Conservation (phyloP, 192 early-diverging fungal genomes). For the Glomus cerebriforme region DNA sequence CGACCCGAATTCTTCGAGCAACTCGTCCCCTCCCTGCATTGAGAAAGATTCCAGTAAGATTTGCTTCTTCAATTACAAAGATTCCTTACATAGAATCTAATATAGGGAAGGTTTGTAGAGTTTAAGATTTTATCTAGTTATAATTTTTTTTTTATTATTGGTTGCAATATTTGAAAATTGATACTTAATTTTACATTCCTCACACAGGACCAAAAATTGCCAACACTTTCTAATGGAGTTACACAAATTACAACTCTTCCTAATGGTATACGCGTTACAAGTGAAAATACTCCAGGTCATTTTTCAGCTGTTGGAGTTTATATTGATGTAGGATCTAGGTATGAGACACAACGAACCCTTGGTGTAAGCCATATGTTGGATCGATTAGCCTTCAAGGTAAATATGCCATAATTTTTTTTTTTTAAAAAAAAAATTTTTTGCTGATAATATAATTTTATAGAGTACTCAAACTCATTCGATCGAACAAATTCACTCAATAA, state of each 20-base stretch:
- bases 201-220: neutral
- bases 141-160: neutral
- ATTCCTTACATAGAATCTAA: neutral
- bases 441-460: slow-evolving; percentile 33
- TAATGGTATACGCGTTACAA: slow-evolving; percentile 88
- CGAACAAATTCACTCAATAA: slow-evolving; percentile 68
- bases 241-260: slow-evolving; percentile 74
- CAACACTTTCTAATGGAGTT: neutral
- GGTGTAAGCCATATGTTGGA: slow-evolving; percentile 89
- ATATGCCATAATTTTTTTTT: neutral
- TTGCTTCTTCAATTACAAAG: neutral
- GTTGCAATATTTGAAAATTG: neutral
- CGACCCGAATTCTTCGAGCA: neutral
- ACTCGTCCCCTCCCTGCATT: neutral
- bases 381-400: slow-evolving; percentile 90
- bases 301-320: slow-evolving; percentile 90
- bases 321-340: slow-evolving; percentile 87
- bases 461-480: slow-evolving; percentile 70
- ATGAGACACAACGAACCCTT: slow-evolving; percentile 68
- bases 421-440: neutral
- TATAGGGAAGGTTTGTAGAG: neutral
- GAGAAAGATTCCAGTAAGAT: neutral
- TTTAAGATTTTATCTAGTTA: neutral
- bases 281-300: slow-evolving; percentile 81
- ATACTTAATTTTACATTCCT: neutral